A percentile compares a stretch with the other conserved stretches of the same genome.
These are phyloP conservation scores for Eucalyptus erythrocorys DNA, from an alignment of 345 rosid species.

Conservation along the genomic window DNA sequence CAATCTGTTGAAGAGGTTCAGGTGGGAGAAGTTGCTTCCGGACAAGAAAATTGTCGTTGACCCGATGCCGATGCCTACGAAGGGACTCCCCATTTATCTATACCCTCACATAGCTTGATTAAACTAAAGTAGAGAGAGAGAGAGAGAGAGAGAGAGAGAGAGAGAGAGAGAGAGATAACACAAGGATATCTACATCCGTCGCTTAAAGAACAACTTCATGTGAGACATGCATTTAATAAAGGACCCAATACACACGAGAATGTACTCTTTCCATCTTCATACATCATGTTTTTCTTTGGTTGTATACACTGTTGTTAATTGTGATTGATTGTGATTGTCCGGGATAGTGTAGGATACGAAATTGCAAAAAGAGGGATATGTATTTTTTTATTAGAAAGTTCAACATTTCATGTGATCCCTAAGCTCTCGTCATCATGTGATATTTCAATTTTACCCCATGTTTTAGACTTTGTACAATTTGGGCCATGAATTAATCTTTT, in stretches of 20 bases:
- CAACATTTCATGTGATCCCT: not conserved
- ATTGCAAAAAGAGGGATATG: not conserved
- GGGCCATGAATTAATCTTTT: too few relatives aligned
- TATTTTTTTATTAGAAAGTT: not conserved
- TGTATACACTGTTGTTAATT: not conserved
- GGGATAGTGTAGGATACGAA: not conserved
- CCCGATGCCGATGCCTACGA: conserved; percentile 22
- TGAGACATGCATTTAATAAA: not conserved
- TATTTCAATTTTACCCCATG: not conserved
- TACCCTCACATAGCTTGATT: not conserved
- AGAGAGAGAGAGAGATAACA: not conserved
- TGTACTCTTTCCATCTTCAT: not conserved
- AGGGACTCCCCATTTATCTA: conserved; percentile 24
- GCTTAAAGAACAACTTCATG: not conserved
- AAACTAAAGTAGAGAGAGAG: not conserved
- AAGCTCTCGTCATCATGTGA: not conserved
- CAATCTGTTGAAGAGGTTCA: conserved; percentile 24
- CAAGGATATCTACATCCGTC: not conserved
- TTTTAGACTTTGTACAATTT: too few relatives aligned
- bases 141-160: not conserved
- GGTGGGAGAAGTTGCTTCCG: conserved; percentile 18
- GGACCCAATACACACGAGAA: not conserved
- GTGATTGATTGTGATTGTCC: not conserved
- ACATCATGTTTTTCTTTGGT: not conserved
- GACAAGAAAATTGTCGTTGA: conserved; percentile 18